These are phyloP conservation scores for Curvularia lunata DNA, from an alignment of 2,329 filamentous ascomycete genomes.

Conservation along the genomic window DNA sequence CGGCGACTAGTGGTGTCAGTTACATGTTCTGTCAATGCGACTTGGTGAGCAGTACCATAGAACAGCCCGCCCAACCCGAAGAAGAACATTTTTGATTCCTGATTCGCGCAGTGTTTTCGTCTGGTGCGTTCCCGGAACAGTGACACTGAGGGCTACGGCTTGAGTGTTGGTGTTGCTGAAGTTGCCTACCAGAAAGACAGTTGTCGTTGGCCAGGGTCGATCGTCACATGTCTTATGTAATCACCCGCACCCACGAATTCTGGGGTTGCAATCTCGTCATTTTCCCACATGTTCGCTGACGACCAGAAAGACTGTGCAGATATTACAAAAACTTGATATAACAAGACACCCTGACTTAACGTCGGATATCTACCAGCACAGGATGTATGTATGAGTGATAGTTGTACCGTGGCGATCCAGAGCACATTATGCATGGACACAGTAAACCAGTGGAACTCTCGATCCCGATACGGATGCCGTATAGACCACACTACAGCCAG, in stretches of 20 bases:
- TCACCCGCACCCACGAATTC: background rate
- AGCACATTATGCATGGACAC: background rate
- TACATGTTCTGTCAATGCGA: constrained; percentile 8
- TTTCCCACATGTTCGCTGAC: background rate
- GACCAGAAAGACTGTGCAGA: background rate
- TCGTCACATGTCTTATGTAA: constrained; percentile 15
- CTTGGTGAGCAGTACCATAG: constrained; percentile 63
- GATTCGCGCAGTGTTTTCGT: background rate
- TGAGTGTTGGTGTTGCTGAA: constrained; percentile 10
- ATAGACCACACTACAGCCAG: background rate
- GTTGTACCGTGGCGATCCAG: background rate
- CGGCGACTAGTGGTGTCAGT: constrained; percentile 63
- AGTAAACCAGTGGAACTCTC: background rate
- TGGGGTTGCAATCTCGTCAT: background rate
- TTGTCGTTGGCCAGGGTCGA: constrained; percentile 25
- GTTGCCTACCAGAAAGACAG: constrained; percentile 31
- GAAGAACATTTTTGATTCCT: constrained; percentile 65
- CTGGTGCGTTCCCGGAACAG: background rate
- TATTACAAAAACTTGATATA: background rate
- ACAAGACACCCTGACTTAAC: background rate
- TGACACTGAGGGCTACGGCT: background rate
- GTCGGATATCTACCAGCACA: background rate
- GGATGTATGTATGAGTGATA: background rate
- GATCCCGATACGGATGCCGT: background rate
- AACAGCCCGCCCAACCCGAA: constrained; percentile 73